Base-by-base conservation (phyloP, 306 rosid genomes). In the Cicer bijugum region DNA sequence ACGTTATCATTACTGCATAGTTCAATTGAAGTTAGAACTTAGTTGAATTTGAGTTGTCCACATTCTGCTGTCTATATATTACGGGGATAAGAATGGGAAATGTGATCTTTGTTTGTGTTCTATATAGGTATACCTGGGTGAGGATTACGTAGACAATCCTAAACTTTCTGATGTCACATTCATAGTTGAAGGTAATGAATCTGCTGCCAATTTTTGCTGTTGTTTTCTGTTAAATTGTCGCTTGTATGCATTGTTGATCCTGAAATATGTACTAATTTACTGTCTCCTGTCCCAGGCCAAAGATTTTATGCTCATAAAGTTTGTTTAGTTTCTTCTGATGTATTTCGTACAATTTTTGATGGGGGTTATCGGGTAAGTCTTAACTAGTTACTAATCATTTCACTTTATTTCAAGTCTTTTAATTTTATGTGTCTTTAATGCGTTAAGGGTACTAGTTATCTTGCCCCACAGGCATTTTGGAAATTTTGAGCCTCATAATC, bases 261-360 rank as follows among this genome's bases (percentile, higher is more conserved):
- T 58, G 40, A 28, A 5, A 28, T 61, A 9, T 70, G 53, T 16
- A 40, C 68, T 66, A 47, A 68, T 80, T 56, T 46, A 46, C 42
- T 28, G 46, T 55, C 65, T 65, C 72, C 62, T 38, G 74, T 76
- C 46, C 47, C 85, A 94, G 98, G 96, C 0, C 84, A 76, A 80
- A 86, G 84, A 40, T 94, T 94, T 75, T 84, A 89, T 78, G 98
- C 95, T 14, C 98, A 91, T 76, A 84, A 89, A 84, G 85, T 48
- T 63, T 89, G 97, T 82, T 75, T 94, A 66, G 86, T 89, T 59
- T 87, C 97, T 67, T 94, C 96, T 9, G 97, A 87, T 77, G 85
- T 86, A 55, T 94, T 94, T 75, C 95, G 92, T 4, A 96, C 92
- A 7, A 94, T 94, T 97, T 89, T 94, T 78, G 96, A 91, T 74